A percentile compares a stretch with the other conserved stretches of the same genome.
phyloP scores from a whole-genome alignment of 345 rosid species.

The Eucalyptus caleyi region DNA sequence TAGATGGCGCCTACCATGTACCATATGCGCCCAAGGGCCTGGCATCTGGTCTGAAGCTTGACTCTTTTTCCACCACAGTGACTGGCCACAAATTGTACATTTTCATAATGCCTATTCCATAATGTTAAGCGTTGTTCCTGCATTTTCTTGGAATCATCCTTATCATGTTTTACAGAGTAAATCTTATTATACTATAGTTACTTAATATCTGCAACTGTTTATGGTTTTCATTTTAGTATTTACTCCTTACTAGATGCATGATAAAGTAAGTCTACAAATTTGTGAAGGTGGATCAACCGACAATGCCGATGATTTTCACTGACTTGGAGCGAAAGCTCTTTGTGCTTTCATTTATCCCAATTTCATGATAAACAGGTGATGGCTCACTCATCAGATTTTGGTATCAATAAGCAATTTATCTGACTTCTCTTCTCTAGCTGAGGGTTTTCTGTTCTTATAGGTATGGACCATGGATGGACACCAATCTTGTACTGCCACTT shows the following conservation, averaged over 20 bases:
- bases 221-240: neutral
- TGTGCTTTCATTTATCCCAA: conserved; percentile 82
- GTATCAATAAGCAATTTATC: neutral
- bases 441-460: conserved; percentile 2
- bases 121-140: neutral
- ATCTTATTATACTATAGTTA: neutral
- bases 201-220: neutral
- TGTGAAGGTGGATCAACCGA: conserved; percentile 39
- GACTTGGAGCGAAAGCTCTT: conserved; percentile 68
- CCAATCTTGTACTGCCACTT: conserved; percentile 67
- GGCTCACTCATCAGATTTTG: neutral
- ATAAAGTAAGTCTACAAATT: conserved; percentile 71
- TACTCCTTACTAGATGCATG: conserved; percentile 27
- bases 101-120: neutral
- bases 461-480: conserved; percentile 97
- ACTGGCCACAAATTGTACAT: neutral
- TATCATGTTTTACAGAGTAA: neutral
- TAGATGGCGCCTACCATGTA: conserved; percentile 92
- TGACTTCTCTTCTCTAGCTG: neutral
- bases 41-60: conserved; percentile 62
- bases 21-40: conserved; percentile 75
- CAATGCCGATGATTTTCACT: conserved; percentile 16
- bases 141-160: neutral
- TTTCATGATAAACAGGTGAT: conserved; percentile 75
- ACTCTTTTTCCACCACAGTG: conserved; percentile 61